A percentile compares a stretch with the other conserved stretches of the same genome.
Conservation (phyloP, 1,139 yeast genomes). For the Protomyces arabidopsidicola region DNA sequence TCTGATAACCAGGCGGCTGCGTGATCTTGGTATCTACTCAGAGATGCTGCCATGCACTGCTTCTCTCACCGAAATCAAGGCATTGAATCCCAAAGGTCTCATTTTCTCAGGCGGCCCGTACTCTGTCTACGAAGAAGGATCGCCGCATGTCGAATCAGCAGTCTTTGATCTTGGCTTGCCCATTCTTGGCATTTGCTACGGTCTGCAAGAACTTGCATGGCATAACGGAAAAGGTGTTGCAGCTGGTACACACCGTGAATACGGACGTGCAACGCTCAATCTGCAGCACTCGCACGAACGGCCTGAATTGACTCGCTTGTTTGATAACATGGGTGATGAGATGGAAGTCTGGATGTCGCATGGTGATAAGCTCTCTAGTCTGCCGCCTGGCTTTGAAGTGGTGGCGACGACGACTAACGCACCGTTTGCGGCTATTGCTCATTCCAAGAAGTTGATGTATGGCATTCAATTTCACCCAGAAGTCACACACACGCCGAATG, state of each 20-base stretch:
- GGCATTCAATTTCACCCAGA: constrained; percentile 99
- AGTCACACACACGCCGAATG: constrained; percentile 92
- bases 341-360: constrained; percentile 93
- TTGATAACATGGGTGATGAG: constrained; percentile 64
- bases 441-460: constrained; percentile 65
- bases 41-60: constrained; percentile 99
- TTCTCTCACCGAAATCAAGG: constrained; percentile 72
- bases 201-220: constrained; percentile 99
- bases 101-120: constrained; percentile 97
- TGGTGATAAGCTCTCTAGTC: constrained; percentile 87
- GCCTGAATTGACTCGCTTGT: constrained; percentile 53
- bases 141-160: constrained; percentile 96
- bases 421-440: constrained; percentile 89
- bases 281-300: constrained; percentile 42
- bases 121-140: constrained; percentile 90
- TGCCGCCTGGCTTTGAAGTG: constrained; percentile 83
- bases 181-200: constrained; percentile 95
- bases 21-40: constrained; percentile 97
- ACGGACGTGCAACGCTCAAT: constrained; percentile 88
- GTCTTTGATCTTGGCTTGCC: constrained; percentile 89
- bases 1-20: constrained; percentile 89
- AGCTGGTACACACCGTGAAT: constrained; percentile 96
- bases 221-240: constrained; percentile 84
- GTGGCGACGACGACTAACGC: constrained; percentile 92
- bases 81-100: constrained; percentile 95